phyloP scores from a whole-genome alignment of 805 yeast genomes.

The Torulaspora delbrueckii region DNA sequence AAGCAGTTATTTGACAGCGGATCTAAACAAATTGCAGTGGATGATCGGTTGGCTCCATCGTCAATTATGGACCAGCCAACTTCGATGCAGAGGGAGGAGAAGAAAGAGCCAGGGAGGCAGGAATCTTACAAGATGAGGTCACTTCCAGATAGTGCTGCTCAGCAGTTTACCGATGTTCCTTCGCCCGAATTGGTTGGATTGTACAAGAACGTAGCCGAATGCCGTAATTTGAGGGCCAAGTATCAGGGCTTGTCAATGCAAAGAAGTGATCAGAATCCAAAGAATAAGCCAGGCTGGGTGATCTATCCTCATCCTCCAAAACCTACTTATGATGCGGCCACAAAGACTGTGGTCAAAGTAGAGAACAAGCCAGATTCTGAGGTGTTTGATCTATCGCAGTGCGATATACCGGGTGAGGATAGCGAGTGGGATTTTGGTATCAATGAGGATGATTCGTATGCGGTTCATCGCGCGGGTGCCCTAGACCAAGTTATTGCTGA shows the following conservation, averaged over 20 bases:
- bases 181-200: conserved; percentile 64
- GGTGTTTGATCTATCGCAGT: conserved; percentile 40
- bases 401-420: conserved; percentile 41
- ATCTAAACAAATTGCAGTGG: conserved; percentile 31
- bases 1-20: conserved; percentile 31
- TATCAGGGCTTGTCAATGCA: conserved; percentile 72
- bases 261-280: conserved; percentile 74
- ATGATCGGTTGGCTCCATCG: conserved; percentile 17
- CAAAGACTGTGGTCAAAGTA: conserved; percentile 47
- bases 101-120: conserved; percentile 1
- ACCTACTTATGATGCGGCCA: conserved; percentile 70
- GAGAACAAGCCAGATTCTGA: conserved; percentile 39
- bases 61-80: conserved; percentile 20
- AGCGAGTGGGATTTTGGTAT: conserved; percentile 52
- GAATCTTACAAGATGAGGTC: conserved; percentile 42
- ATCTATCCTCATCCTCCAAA: conserved; percentile 93
- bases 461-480: conserved; percentile 43
- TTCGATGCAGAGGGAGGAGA: conserved; percentile 5
- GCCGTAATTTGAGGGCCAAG: conserved; percentile 70
- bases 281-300: conserved; percentile 65
- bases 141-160: conserved; percentile 46
- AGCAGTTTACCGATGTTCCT: conserved; percentile 52
- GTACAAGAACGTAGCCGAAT: conserved; percentile 55
- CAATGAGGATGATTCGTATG: conserved; percentile 66
- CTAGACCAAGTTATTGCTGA: conserved; percentile 41